Evolutionary conservation across 164 flowering plant species (phyloP).

Genomic region (Aristolochia fimbriata): DNA sequence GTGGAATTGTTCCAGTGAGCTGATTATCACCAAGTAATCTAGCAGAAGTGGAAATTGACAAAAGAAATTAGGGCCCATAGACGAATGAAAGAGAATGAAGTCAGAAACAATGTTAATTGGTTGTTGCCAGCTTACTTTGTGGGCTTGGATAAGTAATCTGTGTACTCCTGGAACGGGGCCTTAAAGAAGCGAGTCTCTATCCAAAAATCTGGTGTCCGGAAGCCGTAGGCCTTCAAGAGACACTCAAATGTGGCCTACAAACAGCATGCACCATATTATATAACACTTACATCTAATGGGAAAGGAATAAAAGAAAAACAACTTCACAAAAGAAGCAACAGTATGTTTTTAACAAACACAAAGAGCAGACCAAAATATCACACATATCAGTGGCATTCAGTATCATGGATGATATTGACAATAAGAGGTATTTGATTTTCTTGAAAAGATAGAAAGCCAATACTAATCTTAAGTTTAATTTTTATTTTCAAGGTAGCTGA

Average conservation of each 20-base stretch:
- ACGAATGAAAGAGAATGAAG: background rate
- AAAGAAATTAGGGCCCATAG: too few relatives aligned
- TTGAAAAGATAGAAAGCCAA: too few relatives aligned
- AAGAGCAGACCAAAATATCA: too few relatives aligned
- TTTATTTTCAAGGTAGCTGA: too few relatives aligned
- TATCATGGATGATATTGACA: too few relatives aligned
- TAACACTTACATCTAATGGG: constrained; percentile 15
- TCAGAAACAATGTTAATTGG: background rate
- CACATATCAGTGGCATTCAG: too few relatives aligned
- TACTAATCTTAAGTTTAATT: too few relatives aligned
- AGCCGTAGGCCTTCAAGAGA: constrained; percentile 57
- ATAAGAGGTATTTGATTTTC: too few relatives aligned
- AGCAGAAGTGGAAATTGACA: background rate
- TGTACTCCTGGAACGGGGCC: constrained; percentile 67
- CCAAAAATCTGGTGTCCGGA: constrained; percentile 74
- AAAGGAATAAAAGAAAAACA: too few relatives aligned
- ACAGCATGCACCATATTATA: background rate
- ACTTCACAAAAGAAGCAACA: constrained; percentile 53
- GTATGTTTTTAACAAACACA: too few relatives aligned
- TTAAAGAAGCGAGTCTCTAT: constrained; percentile 57
- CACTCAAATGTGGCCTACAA: constrained; percentile 73
- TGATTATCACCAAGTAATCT: constrained; percentile 81
- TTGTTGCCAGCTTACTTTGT: constrained; percentile 40
- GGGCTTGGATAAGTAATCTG: constrained; percentile 46
- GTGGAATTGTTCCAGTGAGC: constrained; percentile 54